Percentiles rank a stretch among this genome's conserved stretches.
phyloP scores from a whole-genome alignment of 495 filamentous ascomycete genomes.

The Podospora appendiculata region DNA sequence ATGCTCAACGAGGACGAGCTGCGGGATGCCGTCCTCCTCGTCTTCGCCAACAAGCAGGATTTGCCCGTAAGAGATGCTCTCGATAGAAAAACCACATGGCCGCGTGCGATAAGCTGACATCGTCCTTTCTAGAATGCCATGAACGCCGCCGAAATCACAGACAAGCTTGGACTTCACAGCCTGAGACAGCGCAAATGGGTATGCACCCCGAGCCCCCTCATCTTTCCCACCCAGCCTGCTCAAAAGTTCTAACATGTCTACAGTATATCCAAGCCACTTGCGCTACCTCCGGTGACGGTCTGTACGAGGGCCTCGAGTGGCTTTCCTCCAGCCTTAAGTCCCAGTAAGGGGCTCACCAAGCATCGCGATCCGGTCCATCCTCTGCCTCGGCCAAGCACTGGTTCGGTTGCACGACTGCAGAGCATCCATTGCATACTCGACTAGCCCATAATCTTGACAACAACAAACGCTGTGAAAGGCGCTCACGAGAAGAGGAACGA shows the following conservation, averaged over 20 bases:
- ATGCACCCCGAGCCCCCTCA: constrained; percentile 35
- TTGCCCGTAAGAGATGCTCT: constrained; percentile 64
- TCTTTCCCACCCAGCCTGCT: not conserved
- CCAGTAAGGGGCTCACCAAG: constrained; percentile 45
- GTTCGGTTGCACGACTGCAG: constrained; percentile 39
- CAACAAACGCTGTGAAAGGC: constrained; percentile 26
- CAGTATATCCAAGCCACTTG: constrained; percentile 99
- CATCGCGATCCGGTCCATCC: constrained; percentile 16
- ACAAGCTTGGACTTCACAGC: constrained; percentile 98
- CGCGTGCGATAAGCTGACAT: constrained; percentile 11
- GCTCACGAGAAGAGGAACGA: constrained; percentile 14
- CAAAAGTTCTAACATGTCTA: not conserved
- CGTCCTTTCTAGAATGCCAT: constrained; percentile 74
- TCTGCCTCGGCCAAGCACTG: constrained; percentile 27
- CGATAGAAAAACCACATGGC: not conserved
- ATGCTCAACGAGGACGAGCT: constrained; percentile 99
- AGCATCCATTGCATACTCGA: constrained; percentile 37
- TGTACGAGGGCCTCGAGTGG: constrained; percentile 99
- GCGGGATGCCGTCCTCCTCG: constrained; percentile 90
- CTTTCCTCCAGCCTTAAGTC: constrained; percentile 86
- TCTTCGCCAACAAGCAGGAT: constrained; percentile 99
- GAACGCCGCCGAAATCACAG: constrained; percentile 98
- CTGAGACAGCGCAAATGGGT: constrained; percentile 97
- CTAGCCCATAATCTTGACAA: constrained; percentile 35
- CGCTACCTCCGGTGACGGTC: constrained; percentile 97